Evolutionary conservation across 768 basidiomycete genomes (phyloP).

Genomic region (Chalciporus sphaerocephalus): DNA sequence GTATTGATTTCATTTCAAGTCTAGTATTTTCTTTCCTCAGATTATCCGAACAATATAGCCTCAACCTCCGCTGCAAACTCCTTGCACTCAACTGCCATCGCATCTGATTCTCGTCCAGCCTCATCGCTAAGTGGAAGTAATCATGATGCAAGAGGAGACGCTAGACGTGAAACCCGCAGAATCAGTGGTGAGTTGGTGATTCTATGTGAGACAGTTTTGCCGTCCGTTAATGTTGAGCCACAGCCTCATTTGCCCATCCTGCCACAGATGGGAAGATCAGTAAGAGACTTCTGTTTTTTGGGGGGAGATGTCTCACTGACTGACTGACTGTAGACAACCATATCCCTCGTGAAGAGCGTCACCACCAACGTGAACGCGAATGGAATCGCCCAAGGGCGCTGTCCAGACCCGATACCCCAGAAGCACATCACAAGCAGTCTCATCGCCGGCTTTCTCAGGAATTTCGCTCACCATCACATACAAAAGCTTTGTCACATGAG

Average conservation of each 20-base stretch:
- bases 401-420: conserved; percentile 24
- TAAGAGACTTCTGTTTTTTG: conserved; percentile 18
- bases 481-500: conserved; percentile 19
- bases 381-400: conserved; percentile 40
- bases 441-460: conserved; percentile 29
- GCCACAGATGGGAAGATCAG: conserved; percentile 13
- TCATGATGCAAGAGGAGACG: conserved; percentile 2
- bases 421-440: conserved; percentile 23
- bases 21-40: neutral
- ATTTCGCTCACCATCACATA: conserved; percentile 23
- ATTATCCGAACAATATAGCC: conserved; percentile 4
- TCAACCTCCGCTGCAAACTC: conserved; percentile 11
- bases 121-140: conserved; percentile 9
- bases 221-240: conserved; percentile 1
- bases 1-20: conserved; percentile 6
- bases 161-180: conserved; percentile 12
- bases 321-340: conserved; percentile 22
- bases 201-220: neutral
- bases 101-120: conserved; percentile 12
- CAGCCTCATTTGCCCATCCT: conserved; percentile 31
- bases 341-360: conserved; percentile 26
- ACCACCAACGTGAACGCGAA: conserved; percentile 43
- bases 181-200: conserved; percentile 15
- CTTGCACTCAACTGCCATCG: conserved; percentile 3
- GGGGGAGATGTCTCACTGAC: conserved; percentile 3